Percentiles rank a stretch among this genome's conserved stretches.
Evolutionary conservation across 768 basidiomycete genomes (phyloP).

Genomic region (Boletus bicolor): DNA sequence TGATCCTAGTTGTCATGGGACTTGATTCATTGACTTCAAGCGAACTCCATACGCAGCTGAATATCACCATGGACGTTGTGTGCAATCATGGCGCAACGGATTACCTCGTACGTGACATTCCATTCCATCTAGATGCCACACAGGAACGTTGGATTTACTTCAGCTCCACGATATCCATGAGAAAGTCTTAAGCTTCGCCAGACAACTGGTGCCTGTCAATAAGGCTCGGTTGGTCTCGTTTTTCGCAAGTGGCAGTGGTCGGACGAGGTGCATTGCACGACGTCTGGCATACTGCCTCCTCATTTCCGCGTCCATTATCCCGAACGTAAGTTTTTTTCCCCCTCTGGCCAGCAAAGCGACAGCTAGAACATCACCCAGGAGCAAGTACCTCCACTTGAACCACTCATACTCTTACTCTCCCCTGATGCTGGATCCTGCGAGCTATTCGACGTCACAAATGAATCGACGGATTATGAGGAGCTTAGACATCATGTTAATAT

Average conservation of each 20-base stretch:
- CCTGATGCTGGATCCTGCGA: slow-evolving; percentile 39
- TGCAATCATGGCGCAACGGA: slow-evolving; percentile 39
- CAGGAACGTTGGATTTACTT: not conserved
- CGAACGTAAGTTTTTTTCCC: slow-evolving; percentile 15
- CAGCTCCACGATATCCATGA: slow-evolving; percentile 49
- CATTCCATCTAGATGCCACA: not conserved
- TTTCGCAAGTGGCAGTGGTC: slow-evolving; percentile 49
- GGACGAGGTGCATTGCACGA: slow-evolving; percentile 53
- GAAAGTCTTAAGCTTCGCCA: slow-evolving; percentile 42
- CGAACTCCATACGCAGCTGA: slow-evolving; percentile 46
- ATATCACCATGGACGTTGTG: slow-evolving; percentile 44
- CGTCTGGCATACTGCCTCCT: slow-evolving; percentile 48
- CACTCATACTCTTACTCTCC: slow-evolving; percentile 49
- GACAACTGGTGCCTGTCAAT: slow-evolving; percentile 43
- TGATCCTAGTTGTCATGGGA: slow-evolving; percentile 51
- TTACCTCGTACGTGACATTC: slow-evolving; percentile 19
- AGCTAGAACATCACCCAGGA: slow-evolving; percentile 31
- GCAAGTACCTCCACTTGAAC: slow-evolving; percentile 48
- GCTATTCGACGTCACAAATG: slow-evolving; percentile 52
- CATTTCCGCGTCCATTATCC: not conserved
- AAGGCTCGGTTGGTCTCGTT: slow-evolving; percentile 50
- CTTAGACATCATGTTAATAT: slow-evolving; percentile 54
- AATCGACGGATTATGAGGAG: slow-evolving; percentile 59
- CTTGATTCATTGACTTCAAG: slow-evolving; percentile 49
- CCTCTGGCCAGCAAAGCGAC: not conserved